Evolutionary conservation across 805 yeast genomes (phyloP), one percentile per base, ranked within the genome.

Genomic region (Barnettozyma botsteinii): DNA sequence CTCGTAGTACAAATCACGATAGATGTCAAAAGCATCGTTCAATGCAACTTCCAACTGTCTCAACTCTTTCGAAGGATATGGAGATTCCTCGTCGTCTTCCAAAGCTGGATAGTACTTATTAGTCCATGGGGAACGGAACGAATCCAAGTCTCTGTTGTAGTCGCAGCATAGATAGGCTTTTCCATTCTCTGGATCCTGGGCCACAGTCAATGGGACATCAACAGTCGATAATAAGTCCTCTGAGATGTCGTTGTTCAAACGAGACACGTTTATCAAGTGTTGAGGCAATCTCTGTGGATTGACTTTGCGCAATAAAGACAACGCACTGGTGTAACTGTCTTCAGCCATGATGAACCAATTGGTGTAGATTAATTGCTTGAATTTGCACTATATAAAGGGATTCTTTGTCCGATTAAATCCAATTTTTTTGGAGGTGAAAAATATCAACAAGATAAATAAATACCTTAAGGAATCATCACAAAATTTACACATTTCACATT

Each of bases 91-190:
- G 18, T 67, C 71, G 36, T 72, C 82, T 37, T 72, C 80, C 7
- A 67, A 65, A 6, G 38, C 43, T 0, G 85, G 83, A 47, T 70
- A 74, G 62, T 85, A 91, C 45, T 70, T 69, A 57, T 87, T 87
- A 17, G 86, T 73, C 87, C 91, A 88, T 6, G 98, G 98, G 0
- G 95, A 85, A 51, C 98, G 73, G 63, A 74, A 85, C 17, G 89
- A 80, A 62, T 91, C 98, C 7, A 95, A 89, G 57, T 91, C 98
- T 51, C 98, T 73, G 62, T 91, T 91, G 60, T 91, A 91, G 60
- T 91, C 98, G 64, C 98, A 91, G 38, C 89, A 76, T 42, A 91
- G 70, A 58, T 71, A 91, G 43, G 73, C 74, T 61, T 83, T 83
- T 10, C 85, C 85, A 2, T 40, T 33, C 22, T 56, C 49, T 7